A percentile compares a stretch with the other conserved stretches of the same genome.
These are phyloP conservation scores for Ustilago lituana DNA, from an alignment of 1,284 basidiomycete species.

Conservation along the genomic window DNA sequence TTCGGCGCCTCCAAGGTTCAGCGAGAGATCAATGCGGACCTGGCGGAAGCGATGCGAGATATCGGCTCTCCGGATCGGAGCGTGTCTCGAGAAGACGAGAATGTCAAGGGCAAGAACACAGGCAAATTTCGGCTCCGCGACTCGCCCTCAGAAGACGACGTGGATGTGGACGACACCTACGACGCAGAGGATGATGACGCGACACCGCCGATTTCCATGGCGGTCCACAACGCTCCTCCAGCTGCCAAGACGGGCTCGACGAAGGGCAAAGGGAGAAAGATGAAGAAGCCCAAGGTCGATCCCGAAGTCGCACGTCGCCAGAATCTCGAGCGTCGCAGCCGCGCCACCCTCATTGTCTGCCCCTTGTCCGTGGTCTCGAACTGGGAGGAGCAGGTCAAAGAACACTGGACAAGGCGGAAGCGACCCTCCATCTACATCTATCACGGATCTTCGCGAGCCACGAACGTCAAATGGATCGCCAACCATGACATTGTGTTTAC, in stretches of 20 bases:
- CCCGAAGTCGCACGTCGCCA: constrained; percentile 48
- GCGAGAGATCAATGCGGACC: constrained; percentile 13
- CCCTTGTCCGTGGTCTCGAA: constrained; percentile 96
- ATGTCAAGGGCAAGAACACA: no score
- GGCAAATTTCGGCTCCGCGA: constrained; percentile 12
- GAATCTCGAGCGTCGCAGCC: constrained; percentile 71
- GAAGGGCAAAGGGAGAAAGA: constrained; percentile 69
- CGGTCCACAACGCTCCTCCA: constrained; percentile 39
- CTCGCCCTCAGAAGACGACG: constrained; percentile 12
- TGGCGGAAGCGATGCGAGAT: constrained; percentile 12
- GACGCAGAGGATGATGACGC: constrained; percentile 21
- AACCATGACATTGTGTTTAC: constrained; percentile 98
- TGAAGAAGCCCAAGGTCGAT: constrained; percentile 73
- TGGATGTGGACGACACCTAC: constrained; percentile 4
- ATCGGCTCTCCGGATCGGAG: neutral
- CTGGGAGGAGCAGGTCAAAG: constrained; percentile 97
- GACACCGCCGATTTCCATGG: constrained; percentile 16
- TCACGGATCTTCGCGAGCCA: constrained; percentile 88
- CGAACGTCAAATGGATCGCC: constrained; percentile 83
- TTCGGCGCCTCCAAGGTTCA: constrained; percentile 71
- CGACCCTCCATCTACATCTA: constrained; percentile 83
- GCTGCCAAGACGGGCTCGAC: constrained; percentile 69
- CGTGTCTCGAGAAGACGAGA: constrained; percentile 1
- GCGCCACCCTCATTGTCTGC: constrained; percentile 94
- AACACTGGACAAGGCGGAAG: constrained; percentile 72